Percentiles rank a stretch among this genome's conserved stretches.
phyloP scores from a whole-genome alignment of 192 early-diverging fungal species.

The Glomus cerebriforme region DNA sequence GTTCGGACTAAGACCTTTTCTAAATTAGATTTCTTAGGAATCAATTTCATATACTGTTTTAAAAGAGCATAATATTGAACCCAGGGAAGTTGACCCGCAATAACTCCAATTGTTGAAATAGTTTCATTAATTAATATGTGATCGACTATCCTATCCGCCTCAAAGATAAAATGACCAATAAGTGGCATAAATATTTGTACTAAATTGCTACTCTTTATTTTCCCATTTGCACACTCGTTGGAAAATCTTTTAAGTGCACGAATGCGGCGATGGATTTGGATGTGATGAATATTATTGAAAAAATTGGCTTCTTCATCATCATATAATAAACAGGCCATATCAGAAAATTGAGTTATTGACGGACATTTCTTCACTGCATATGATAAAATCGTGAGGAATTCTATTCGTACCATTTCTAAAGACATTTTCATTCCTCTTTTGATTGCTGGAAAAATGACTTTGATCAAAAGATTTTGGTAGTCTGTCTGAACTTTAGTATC shows the following conservation, averaged over 20 bases:
- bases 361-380: slow-evolving; percentile 64
- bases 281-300: slow-evolving; percentile 93
- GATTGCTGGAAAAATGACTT: slow-evolving; percentile 71
- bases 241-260: slow-evolving; percentile 79
- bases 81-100: slow-evolving; percentile 79
- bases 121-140: slow-evolving; percentile 84
- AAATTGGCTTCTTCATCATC: slow-evolving; percentile 92
- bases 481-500: slow-evolving; percentile 28
- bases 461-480: slow-evolving; percentile 50
- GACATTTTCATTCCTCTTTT: slow-evolving; percentile 65
- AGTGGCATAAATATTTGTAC: slow-evolving; percentile 82
- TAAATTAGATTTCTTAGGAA: slow-evolving; percentile 64
- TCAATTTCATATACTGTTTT: slow-evolving; percentile 68
- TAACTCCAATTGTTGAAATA: slow-evolving; percentile 71
- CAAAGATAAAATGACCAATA: slow-evolving; percentile 85
- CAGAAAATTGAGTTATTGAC: slow-evolving; percentile 57
- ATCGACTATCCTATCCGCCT: slow-evolving; percentile 63
- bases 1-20: slow-evolving; percentile 86
- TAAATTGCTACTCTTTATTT: slow-evolving; percentile 53
- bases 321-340: slow-evolving; percentile 65
- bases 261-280: slow-evolving; percentile 92
- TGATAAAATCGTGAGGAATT: slow-evolving; percentile 70
- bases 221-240: slow-evolving; percentile 47
- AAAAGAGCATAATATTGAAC: slow-evolving; percentile 77
- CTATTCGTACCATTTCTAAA: slow-evolving; percentile 63